These are phyloP conservation scores for Penicillium manginii DNA, from an alignment of 495 filamentous ascomycete species.

Conservation along the genomic window DNA sequence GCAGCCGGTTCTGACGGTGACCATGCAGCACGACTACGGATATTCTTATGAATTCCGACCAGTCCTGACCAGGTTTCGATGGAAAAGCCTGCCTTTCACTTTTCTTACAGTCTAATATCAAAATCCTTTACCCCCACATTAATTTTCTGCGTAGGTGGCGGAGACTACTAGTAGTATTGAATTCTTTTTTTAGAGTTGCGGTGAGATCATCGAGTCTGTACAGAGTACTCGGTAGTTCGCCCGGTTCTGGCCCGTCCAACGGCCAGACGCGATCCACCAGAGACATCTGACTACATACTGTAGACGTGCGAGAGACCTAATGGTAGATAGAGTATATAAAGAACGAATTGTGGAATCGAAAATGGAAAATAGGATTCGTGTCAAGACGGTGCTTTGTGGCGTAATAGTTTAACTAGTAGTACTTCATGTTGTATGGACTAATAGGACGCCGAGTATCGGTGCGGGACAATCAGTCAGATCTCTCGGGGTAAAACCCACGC, in stretches of 20 bases:
- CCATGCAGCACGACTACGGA: background rate
- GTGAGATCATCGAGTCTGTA: conserved; percentile 29
- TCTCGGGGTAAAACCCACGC: conserved; percentile 8
- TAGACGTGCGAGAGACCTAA: no score
- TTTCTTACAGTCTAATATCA: background rate
- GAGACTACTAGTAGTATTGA: background rate
- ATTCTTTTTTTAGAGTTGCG: conserved; percentile 1
- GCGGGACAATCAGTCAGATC: conserved; percentile 5
- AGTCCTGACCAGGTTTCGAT: conserved; percentile 4
- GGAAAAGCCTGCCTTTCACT: background rate
- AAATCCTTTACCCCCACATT: conserved; percentile 5
- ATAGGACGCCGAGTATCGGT: background rate
- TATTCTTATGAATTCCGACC: background rate
- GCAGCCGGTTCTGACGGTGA: background rate
- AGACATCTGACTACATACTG: no score
- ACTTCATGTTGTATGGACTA: background rate
- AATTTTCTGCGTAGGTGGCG: background rate
- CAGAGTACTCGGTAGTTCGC: background rate
- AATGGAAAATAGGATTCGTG: no score
- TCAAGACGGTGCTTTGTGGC: background rate
- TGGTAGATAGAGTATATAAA: no score
- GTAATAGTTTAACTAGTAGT: background rate
- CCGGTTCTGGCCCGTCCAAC: no score
- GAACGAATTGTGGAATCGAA: no score
- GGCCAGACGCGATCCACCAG: no score